Percentiles rank a stretch among this genome's conserved stretches.
These are phyloP conservation scores for Penicillium herquei DNA, from an alignment of 495 filamentous ascomycete species.

Conservation along the genomic window DNA sequence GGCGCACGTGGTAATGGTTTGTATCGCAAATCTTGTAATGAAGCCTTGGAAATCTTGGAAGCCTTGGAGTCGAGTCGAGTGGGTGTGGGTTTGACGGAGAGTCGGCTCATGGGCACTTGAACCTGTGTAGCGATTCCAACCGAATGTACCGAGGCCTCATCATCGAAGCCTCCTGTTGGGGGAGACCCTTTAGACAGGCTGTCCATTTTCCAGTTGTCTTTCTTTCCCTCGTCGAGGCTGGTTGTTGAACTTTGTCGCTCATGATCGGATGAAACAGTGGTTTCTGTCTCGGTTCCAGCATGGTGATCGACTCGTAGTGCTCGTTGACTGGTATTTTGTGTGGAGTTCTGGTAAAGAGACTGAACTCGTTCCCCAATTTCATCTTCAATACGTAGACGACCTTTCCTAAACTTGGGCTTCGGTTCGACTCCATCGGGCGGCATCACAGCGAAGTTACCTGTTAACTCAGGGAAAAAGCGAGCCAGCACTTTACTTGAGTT, in stretches of 20 bases:
- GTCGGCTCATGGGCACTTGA: too few relatives aligned
- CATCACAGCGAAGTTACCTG: conserved; percentile 25
- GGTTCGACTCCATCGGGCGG: conserved; percentile 15
- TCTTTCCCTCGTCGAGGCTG: conserved; percentile 21
- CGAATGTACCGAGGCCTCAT: too few relatives aligned
- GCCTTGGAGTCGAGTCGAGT: neutral
- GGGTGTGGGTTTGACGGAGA: neutral
- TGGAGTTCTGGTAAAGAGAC: conserved; percentile 13
- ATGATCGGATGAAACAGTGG: conserved; percentile 34
- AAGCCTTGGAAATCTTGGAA: neutral
- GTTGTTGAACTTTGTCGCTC: conserved; percentile 35
- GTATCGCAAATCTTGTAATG: conserved; percentile 25
- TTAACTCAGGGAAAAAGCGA: conserved; percentile 36
- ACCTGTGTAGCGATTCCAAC: too few relatives aligned
- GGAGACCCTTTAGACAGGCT: neutral
- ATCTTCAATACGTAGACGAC: conserved; percentile 9
- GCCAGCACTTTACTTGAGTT: conserved; percentile 12
- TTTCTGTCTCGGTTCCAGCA: conserved; percentile 15
- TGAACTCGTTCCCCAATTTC: conserved; percentile 22
- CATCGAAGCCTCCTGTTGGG: too few relatives aligned
- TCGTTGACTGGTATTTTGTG: neutral
- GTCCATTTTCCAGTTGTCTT: neutral
- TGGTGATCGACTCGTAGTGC: neutral
- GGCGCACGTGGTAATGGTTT: conserved; percentile 52
- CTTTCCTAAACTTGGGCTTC: conserved; percentile 9